Conservation (phyloP, 768 basidiomycete species). For the Russula sp. region DNA sequence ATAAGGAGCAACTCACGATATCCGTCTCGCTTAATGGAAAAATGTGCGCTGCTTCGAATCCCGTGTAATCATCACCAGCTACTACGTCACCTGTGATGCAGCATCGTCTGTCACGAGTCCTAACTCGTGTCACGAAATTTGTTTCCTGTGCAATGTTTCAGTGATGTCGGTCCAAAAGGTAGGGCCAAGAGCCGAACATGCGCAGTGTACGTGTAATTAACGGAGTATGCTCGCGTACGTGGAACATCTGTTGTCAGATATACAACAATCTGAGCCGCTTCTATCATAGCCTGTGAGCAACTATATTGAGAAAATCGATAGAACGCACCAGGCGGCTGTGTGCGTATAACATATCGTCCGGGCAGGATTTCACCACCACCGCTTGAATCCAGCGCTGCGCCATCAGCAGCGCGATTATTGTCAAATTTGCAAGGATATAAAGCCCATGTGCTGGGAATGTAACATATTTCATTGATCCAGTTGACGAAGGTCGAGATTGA, state of each 20-base stretch:
- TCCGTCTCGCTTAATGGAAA: not conserved
- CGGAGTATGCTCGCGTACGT: not conserved
- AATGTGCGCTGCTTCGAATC: not conserved
- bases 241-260: not conserved
- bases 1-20: not conserved
- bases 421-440: not conserved
- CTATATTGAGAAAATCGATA: not conserved
- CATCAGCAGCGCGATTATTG: not conserved
- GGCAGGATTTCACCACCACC: not conserved
- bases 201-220: not conserved
- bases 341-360: not conserved
- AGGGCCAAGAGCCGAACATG: not conserved
- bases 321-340: not conserved
- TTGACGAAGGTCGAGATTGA: not conserved
- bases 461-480: not conserved
- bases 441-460: not conserved
- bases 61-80: not conserved
- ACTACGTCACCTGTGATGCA: not conserved
- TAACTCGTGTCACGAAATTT: not conserved
- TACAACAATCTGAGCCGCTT: not conserved
- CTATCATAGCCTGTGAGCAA: not conserved
- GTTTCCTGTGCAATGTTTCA: not conserved
- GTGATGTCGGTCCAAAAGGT: not conserved
- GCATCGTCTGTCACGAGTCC: not conserved
- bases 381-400: not conserved